These are phyloP conservation scores for Cytospora leucostoma DNA, from an alignment of 2,329 filamentous ascomycete genomes.

Conservation along the genomic window DNA sequence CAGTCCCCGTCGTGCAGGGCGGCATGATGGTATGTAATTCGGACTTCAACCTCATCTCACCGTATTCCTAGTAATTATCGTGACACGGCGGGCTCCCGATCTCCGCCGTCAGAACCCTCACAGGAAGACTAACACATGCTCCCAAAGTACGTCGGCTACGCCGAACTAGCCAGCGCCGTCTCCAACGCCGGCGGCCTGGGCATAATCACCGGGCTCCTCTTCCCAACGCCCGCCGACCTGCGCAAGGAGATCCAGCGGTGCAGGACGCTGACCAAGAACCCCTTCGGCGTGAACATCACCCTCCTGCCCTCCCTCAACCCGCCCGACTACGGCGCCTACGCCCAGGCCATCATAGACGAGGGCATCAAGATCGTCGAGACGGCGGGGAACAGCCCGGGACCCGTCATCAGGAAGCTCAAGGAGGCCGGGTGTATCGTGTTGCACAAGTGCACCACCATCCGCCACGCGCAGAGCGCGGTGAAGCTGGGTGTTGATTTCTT, in stretches of 20 bases:
- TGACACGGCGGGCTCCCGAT: not conserved
- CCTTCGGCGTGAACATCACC: conserved; percentile 94
- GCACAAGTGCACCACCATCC: conserved; percentile 95
- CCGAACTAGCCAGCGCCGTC: conserved; percentile 74
- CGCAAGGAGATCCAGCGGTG: conserved; percentile 91
- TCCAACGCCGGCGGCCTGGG: conserved; percentile 82
- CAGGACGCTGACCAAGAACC: conserved; percentile 73
- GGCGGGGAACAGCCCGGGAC: conserved; percentile 66
- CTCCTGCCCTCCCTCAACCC: conserved; percentile 87
- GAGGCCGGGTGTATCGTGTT: conserved; percentile 75
- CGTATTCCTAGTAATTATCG: not conserved
- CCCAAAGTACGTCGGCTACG: conserved; percentile 75
- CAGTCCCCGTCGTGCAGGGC: conserved; percentile 80
- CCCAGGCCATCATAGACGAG: conserved; percentile 90
- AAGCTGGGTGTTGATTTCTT: conserved; percentile 97
- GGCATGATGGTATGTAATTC: conserved; percentile 60
- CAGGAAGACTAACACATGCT: not conserved
- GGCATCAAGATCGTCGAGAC: conserved; percentile 83
- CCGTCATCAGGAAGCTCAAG: conserved; percentile 88
- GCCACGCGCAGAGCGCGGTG: conserved; percentile 86
- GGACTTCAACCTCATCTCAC: conserved; percentile 13
- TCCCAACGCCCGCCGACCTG: conserved; percentile 87
- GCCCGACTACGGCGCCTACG: conserved; percentile 90
- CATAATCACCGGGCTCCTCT: conserved; percentile 85
- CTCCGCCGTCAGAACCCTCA: not conserved